Evolutionary conservation across 2,329 filamentous ascomycete species (phyloP), one percentile per base, ranked within the genome.

Genomic region (Talaromyces sp.): DNA sequence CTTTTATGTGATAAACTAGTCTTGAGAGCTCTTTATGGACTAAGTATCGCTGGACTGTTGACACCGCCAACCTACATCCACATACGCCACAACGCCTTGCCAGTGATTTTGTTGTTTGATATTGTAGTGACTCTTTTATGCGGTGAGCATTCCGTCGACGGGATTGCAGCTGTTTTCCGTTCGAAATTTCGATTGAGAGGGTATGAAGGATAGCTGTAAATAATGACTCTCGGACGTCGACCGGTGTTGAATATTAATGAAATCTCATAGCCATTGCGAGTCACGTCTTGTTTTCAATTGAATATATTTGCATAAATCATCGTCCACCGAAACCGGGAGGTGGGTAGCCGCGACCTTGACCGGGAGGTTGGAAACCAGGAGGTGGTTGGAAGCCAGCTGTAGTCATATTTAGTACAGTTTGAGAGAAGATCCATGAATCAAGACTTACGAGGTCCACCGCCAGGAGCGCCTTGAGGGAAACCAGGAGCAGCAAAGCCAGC

Each of bases 291-390:
- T 19, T 47, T 63, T 43, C 47, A 56, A 63, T 45, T n/a, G 47
- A 56, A 47, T 63, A 56, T 64, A 43, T 45, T 56, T 45, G 36
- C 22, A 64, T 64, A 67, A 64, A 65, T 69, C 73, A 80, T 71
- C 78, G 73, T 65, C 79, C 78, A 68, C 78, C 79, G 71, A 83
- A 83, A 38, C 82, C 82, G 58, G 81, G 81, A 45, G 83, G 83
- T 61, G 83, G 83, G 70, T 79, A 84, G 62, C 82, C 82, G 69
- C 82, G 79, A 62, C 82, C 83, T 70, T 79, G 79, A 8, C 80
- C 80, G 6, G 88, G 88, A 66, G 90, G 88, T 79, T 92, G 90
- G 81, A 94, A 94, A 68, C 91, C 91, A 67, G 85, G 82, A 47
- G 90, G 89, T 59, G 88, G 86, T 67, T 86, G 86, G 70, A 83